Conservation (phyloP, 1,139 yeast species). For the Pichia sp. region DNA sequence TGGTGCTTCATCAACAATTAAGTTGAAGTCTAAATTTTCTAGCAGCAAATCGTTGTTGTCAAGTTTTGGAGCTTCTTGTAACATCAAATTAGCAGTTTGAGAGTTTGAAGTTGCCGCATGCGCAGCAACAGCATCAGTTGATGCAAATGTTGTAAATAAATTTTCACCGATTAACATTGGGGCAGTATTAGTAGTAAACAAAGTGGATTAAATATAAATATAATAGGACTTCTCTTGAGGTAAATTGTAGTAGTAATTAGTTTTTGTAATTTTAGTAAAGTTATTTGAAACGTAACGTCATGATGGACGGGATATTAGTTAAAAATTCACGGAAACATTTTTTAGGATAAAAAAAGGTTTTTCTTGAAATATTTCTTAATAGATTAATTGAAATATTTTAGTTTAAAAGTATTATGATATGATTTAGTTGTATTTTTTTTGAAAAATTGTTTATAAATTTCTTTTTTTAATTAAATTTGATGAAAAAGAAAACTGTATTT, state of each 20-base stretch:
- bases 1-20: slow-evolving; percentile 1
- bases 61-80: slow-evolving; percentile 9
- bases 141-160: slow-evolving; percentile 31
- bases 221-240: too few species aligned
- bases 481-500: neutral
- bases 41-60: slow-evolving; percentile 5
- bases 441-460: neutral
- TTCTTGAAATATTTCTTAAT: slow-evolving; percentile 4
- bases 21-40: slow-evolving; percentile 7
- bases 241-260: too few species aligned
- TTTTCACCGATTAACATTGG: slow-evolving; percentile 34
- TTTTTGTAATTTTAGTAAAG: too few species aligned
- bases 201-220: too few species aligned
- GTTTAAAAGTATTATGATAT: slow-evolving; percentile 11
- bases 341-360: slow-evolving; percentile 11
- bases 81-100: neutral
- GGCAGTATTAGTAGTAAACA: slow-evolving; percentile 1
- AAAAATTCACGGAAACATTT: slow-evolving; percentile 15
- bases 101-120: neutral
- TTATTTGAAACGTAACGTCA: slow-evolving; percentile 15
- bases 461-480: neutral
- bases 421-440: slow-evolving; percentile 9
- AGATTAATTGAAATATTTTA: neutral
- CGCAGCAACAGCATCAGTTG: slow-evolving; percentile 4
- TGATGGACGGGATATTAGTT: slow-evolving; percentile 17